Percentiles rank a stretch among this genome's conserved stretches.
These are phyloP conservation scores for Colletotrichum aenigma DNA, from an alignment of 2,329 filamentous ascomycete species.

Conservation along the genomic window DNA sequence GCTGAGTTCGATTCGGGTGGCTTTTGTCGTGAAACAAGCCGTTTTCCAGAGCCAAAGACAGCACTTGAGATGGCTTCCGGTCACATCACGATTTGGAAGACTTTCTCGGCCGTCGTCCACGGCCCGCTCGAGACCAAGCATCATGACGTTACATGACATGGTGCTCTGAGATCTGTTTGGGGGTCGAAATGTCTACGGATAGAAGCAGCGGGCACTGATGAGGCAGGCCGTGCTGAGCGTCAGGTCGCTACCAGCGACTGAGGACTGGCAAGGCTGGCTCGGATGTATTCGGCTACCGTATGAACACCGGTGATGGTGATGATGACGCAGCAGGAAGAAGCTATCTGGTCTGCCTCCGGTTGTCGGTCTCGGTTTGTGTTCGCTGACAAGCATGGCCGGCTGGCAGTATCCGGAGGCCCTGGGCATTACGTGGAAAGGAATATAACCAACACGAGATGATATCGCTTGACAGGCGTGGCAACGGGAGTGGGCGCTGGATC, in stretches of 20 bases:
- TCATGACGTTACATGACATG: not conserved
- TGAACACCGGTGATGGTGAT: not conserved
- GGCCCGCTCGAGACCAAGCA: not conserved
- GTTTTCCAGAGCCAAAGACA: not conserved
- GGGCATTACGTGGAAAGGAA: not conserved
- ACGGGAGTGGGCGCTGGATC: not conserved
- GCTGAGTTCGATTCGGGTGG: not conserved
- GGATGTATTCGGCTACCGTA: not conserved
- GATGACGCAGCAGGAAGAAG: not conserved
- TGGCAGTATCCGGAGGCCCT: not conserved
- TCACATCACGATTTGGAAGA: not conserved
- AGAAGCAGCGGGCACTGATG: not conserved
- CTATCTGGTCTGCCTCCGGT: not conserved
- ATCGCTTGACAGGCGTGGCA: not conserved
- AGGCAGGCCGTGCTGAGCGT: not conserved
- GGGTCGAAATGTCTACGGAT: not conserved
- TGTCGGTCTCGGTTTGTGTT: not conserved
- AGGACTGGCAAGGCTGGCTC: not conserved
- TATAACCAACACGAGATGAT: conserved; percentile 1
- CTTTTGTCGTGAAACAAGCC: conserved; percentile 6
- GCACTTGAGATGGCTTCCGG: not conserved
- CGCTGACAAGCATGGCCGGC: not conserved
- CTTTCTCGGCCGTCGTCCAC: not conserved
- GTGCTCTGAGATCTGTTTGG: not conserved
- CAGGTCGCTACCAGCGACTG: not conserved